Evolutionary conservation across 2,329 filamentous ascomycete genomes (phyloP).

Genomic region (Penicillium sp.): DNA sequence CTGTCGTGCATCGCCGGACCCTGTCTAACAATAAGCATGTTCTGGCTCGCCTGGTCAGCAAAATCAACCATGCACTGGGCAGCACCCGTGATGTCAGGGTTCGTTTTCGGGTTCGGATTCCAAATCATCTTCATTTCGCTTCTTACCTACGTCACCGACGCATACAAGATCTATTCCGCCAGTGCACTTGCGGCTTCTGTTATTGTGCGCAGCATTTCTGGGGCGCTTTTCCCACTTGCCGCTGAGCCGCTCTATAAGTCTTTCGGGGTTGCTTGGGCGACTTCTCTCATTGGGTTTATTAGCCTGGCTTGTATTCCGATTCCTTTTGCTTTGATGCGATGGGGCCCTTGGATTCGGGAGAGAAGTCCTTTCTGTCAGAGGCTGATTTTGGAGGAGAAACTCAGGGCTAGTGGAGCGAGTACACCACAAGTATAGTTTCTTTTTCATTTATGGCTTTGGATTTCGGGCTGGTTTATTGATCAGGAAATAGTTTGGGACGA

Average conservation of each 20-base stretch:
- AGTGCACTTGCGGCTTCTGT: constrained; percentile 55
- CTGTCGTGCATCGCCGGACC: constrained; percentile 70
- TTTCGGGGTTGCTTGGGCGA: constrained; percentile 43
- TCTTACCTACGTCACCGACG: constrained; percentile 64
- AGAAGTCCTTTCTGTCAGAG: constrained; percentile 33
- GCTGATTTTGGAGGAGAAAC: constrained; percentile 23
- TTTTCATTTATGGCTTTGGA: background rate
- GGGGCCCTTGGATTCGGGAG: constrained; percentile 28
- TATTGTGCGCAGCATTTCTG: constrained; percentile 51
- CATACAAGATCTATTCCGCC: constrained; percentile 65
- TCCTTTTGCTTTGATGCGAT: constrained; percentile 39
- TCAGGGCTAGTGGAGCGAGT: constrained; percentile 12
- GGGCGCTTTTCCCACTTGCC: constrained; percentile 56
- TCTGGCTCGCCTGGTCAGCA: constrained; percentile 61
- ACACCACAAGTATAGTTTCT: constrained; percentile 14
- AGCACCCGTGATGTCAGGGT: constrained; percentile 58
- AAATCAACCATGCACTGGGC: constrained; percentile 50
- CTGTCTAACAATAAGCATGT: constrained; percentile 52
- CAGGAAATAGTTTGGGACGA: background rate
- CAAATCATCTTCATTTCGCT: constrained; percentile 63
- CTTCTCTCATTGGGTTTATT: constrained; percentile 41
- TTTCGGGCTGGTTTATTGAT: background rate
- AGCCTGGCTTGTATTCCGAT: constrained; percentile 40
- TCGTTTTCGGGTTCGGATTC: constrained; percentile 62
- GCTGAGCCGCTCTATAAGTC: constrained; percentile 38